These are phyloP conservation scores for Diplodia seriata DNA, from an alignment of 2,329 filamentous ascomycete genomes.

Conservation along the genomic window DNA sequence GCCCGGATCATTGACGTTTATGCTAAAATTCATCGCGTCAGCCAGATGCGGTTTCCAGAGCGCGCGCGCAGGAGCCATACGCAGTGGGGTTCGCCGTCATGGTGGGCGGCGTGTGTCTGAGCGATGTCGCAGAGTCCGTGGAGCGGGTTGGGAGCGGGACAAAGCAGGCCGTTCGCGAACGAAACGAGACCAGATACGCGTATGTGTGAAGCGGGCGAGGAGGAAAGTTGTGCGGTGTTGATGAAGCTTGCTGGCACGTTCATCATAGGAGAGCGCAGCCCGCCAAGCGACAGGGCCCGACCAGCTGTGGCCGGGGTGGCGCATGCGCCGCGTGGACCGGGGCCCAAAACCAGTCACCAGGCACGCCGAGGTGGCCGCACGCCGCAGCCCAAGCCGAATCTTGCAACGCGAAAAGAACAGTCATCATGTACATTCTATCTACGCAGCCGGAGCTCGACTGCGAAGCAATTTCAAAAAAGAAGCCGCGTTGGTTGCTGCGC, in stretches of 20 bases:
- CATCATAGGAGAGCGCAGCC: slow-evolving; percentile 29
- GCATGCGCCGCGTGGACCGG: slow-evolving; percentile 18
- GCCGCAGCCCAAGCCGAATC: not conserved
- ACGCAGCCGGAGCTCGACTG: slow-evolving; percentile 13
- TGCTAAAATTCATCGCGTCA: slow-evolving; percentile 54
- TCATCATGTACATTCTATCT: slow-evolving; percentile 30
- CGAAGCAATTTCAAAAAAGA: slow-evolving; percentile 11
- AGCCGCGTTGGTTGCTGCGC: slow-evolving; percentile 3
- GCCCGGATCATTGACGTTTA: slow-evolving; percentile 74
- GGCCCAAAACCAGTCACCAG: slow-evolving; percentile 24
- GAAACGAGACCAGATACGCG: slow-evolving; percentile 20
- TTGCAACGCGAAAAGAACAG: not conserved
- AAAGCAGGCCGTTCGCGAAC: slow-evolving; percentile 23
- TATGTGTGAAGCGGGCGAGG: slow-evolving; percentile 12
- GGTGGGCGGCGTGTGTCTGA: slow-evolving; percentile 37
- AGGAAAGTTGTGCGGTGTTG: slow-evolving; percentile 32
- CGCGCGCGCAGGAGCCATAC: slow-evolving; percentile 37
- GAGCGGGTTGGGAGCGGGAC: slow-evolving; percentile 4
- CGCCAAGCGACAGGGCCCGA: slow-evolving; percentile 31
- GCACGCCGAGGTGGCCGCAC: slow-evolving; percentile 7
- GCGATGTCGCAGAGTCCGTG: slow-evolving; percentile 26
- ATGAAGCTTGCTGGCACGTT: slow-evolving; percentile 31
- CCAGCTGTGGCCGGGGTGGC: slow-evolving; percentile 26
- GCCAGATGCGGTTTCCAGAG: slow-evolving; percentile 4
- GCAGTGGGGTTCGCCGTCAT: slow-evolving; percentile 53